phyloP scores from a whole-genome alignment of 768 basidiomycete species.

The Myochromella boudieri region DNA sequence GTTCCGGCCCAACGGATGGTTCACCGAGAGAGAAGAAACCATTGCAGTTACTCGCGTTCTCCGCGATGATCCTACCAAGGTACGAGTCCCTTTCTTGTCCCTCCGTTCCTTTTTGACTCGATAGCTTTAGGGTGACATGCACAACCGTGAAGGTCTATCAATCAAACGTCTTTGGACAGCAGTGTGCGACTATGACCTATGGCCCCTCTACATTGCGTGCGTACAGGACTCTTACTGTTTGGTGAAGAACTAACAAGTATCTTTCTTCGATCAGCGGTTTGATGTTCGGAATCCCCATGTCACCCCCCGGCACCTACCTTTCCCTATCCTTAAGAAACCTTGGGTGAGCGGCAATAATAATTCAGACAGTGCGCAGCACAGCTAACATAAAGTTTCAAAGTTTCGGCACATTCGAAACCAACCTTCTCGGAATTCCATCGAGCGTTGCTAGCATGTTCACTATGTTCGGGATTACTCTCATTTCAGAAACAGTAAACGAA shows the following conservation, averaged over 20 bases:
- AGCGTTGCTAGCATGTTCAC: conserved; percentile 49
- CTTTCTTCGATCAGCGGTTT: conserved; percentile 49
- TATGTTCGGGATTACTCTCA: conserved; percentile 47
- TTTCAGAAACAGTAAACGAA: conserved; percentile 54
- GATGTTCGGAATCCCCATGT: conserved; percentile 49
- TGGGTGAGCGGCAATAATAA: conserved; percentile 34
- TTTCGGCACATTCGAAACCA: conserved; percentile 61
- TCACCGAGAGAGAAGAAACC: conserved; percentile 57
- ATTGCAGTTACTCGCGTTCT: conserved; percentile 63
- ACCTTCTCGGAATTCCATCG: conserved; percentile 59
- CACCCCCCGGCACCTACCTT: conserved; percentile 54
- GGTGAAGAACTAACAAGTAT: no score
- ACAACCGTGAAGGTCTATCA: conserved; percentile 63
- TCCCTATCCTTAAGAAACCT: conserved; percentile 55
- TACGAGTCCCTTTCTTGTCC: conserved; percentile 5
- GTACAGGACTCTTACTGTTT: no score
- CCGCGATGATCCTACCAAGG: conserved; percentile 63
- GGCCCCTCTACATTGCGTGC: conserved; percentile 62
- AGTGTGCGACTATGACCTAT: conserved; percentile 60
- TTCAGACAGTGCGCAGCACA: neutral
- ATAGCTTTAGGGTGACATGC: conserved; percentile 60
- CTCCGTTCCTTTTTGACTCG: neutral
- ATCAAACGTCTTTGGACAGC: conserved; percentile 50
- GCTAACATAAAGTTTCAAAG: conserved; percentile 25
- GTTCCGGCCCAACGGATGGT: conserved; percentile 64